Conservation (phyloP, 228 moss, liverwort and hornwort species). For the Sphagnum fallax region DNA sequence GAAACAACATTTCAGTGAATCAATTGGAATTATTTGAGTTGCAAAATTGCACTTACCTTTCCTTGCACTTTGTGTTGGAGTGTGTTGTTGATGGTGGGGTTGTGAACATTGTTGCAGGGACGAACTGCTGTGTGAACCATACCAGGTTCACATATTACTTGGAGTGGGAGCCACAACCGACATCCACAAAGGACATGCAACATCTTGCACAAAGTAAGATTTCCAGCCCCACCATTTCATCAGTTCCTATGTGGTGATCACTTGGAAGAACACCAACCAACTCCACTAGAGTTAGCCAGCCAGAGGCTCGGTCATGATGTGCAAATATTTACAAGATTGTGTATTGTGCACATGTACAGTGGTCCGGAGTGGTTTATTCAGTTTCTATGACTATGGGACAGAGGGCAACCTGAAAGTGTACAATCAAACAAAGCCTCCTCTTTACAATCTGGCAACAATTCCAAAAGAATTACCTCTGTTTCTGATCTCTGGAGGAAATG, state of each 20-base stretch:
- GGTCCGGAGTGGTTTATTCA: slow-evolving; percentile 20
- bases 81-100: too few relatives aligned
- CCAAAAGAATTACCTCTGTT: slow-evolving; percentile 11
- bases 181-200: slow-evolving; percentile 36
- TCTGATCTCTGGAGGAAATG: slow-evolving; percentile 24
- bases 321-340: neutral
- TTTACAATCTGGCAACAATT: slow-evolving; percentile 11
- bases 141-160: slow-evolving; percentile 19
- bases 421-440: slow-evolving; percentile 13
- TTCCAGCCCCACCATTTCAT: neutral
- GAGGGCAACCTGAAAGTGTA: slow-evolving; percentile 14
- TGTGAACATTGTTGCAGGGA: slow-evolving; percentile 13
- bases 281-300: too few relatives aligned
- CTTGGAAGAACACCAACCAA: too few relatives aligned
- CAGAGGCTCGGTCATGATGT: neutral
- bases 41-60: too few relatives aligned
- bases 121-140: slow-evolving; percentile 22
- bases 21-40: too few relatives aligned
- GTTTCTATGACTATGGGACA: slow-evolving; percentile 21
- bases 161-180: slow-evolving; percentile 36
- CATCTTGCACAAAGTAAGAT: slow-evolving; percentile 43
- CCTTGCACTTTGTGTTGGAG: too few relatives aligned
- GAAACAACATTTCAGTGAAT: too few relatives aligned
- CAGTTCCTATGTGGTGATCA: too few relatives aligned
- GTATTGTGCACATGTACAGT: slow-evolving; percentile 8